Conservation (phyloP, 306 rosid species). For the Lathyrus aphaca region DNA sequence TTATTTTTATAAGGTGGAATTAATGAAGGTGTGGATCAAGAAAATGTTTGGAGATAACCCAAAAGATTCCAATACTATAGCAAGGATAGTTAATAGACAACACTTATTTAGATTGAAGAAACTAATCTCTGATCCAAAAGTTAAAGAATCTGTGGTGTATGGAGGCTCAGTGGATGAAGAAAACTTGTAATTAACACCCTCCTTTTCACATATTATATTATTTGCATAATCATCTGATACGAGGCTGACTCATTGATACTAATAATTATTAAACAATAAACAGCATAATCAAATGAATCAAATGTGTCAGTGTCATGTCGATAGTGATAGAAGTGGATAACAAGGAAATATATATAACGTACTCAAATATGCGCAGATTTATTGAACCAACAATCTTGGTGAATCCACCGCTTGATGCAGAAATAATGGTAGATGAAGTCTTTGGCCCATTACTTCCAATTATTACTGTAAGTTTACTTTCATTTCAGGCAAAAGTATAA, state of each 20-base stretch:
- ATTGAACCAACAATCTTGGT: constrained; percentile 81
- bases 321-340: too few species aligned
- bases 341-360: neutral
- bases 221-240: too few species aligned
- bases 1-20: constrained; percentile 52
- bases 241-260: too few species aligned
- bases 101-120: constrained; percentile 65
- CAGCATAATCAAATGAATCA: too few species aligned
- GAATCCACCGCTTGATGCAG: constrained; percentile 69
- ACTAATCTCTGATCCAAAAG: constrained; percentile 50
- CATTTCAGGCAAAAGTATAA: neutral
- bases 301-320: neutral
- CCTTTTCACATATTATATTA: neutral
- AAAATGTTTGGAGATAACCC: constrained; percentile 70
- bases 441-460: constrained; percentile 87
- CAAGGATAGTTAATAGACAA: constrained; percentile 62
- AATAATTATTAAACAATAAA: too few species aligned
- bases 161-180: constrained; percentile 76
- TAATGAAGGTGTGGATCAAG: constrained; percentile 52
- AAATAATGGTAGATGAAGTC: constrained; percentile 70
- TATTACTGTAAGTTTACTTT: constrained; percentile 63
- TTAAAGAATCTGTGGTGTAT: constrained; percentile 55
- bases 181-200: constrained; percentile 54
- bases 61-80: constrained; percentile 45
- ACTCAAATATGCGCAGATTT: constrained; percentile 53